Evolutionary conservation across 83 land plant genomes (phyloP).

Genomic region (Isoetes engelmannii): DNA sequence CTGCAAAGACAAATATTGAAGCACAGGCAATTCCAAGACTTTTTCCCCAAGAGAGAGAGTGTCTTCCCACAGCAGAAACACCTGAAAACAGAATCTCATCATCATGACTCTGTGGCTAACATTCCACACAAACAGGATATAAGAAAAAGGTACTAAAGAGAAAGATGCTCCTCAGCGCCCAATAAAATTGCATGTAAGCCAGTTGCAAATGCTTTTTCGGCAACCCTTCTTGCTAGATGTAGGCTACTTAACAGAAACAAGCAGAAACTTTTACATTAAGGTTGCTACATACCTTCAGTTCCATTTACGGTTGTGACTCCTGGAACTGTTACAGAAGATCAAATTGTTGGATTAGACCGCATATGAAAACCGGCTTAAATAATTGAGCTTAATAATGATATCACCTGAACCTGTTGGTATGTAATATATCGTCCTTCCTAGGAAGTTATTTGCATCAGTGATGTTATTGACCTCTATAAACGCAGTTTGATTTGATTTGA

Average conservation of each 20-base stretch:
- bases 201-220: too few relatives aligned
- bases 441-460: constrained; percentile 6
- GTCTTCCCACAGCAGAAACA: too few relatives aligned
- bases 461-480: constrained; percentile 12
- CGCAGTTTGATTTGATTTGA: not conserved
- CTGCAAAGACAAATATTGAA: not conserved
- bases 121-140: too few relatives aligned
- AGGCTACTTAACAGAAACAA: not conserved
- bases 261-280: not conserved
- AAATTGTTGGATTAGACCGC: not conserved
- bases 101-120: too few relatives aligned
- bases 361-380: not conserved
- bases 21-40: not conserved
- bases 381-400: not conserved
- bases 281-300: not conserved
- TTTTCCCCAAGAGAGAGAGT: too few relatives aligned
- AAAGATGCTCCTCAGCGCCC: too few relatives aligned
- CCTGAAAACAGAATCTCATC: too few relatives aligned
- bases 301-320: not conserved
- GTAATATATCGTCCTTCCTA: not conserved
- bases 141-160: too few relatives aligned
- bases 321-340: not conserved
- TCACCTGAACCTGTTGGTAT: constrained; percentile 10
- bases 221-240: too few relatives aligned
- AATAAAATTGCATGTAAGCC: too few relatives aligned